phyloP scores from a whole-genome alignment of 2,329 filamentous ascomycete species.

The Claviceps sp. region DNA sequence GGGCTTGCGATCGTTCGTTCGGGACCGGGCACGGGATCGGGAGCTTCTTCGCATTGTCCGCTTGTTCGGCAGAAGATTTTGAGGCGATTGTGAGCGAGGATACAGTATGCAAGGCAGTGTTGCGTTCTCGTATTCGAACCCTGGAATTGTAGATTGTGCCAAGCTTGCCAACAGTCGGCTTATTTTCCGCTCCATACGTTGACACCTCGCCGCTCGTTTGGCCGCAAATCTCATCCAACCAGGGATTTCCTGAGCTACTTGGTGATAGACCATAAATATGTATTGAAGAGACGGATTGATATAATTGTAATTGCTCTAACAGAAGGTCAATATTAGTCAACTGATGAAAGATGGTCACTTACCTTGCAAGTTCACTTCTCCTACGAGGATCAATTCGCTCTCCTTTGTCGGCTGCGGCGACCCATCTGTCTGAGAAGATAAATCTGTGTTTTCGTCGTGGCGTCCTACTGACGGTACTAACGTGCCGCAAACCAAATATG shows the following conservation, averaged over 20 bases:
- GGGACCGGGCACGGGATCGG: constrained; percentile 9
- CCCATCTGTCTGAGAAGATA: constrained; percentile 15
- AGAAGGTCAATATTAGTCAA: constrained; percentile 5
- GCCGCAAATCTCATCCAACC: not conserved
- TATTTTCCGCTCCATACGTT: not conserved
- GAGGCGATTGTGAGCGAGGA: not conserved
- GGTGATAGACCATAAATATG: constrained; percentile 66
- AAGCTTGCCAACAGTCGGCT: not conserved
- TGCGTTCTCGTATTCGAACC: constrained; percentile 3
- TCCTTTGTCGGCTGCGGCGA: not conserved
- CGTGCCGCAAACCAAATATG: constrained; percentile 73
- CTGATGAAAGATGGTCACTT: constrained; percentile 9
- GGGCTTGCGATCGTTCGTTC: constrained; percentile 12
- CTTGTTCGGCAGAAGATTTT: not conserved
- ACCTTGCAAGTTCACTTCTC: constrained; percentile 62
- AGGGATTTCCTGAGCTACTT: not conserved
- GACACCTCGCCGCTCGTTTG: not conserved
- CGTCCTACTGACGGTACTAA: constrained; percentile 16
- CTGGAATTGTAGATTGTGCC: constrained; percentile 4
- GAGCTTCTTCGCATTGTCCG: constrained; percentile 19
- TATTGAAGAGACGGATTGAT: constrained; percentile 61
- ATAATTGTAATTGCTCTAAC: constrained; percentile 51
- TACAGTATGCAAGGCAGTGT: not conserved
- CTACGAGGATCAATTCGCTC: constrained; percentile 48
- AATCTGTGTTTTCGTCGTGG: constrained; percentile 52